Evolutionary conservation across 2,329 filamentous ascomycete genomes (phyloP), one percentile per base, ranked within the genome.

Genomic region (Arthrobotrys iridis): DNA sequence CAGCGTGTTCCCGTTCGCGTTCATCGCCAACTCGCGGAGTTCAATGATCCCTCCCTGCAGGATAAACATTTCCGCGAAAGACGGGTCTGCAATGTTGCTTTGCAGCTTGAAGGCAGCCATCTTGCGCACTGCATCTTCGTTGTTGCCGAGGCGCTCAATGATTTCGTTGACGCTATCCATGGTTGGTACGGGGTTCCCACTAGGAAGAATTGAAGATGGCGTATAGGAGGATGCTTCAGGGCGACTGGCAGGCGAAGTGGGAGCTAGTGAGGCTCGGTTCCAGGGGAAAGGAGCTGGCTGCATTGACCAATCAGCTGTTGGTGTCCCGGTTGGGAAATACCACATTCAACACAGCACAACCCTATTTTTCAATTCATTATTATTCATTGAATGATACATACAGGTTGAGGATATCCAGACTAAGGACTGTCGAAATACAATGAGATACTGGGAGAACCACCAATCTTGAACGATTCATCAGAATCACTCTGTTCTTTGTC

Each of bases 41-140:
- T 94, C 89, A 78, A 89, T 86, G 77, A 98, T 86, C 2, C 95
- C 95, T 68, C 93, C 93, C 57, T 93, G 91, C 59, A 91, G 89
- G 77, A 98, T 96, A 84, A 99, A 99, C 79, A 96, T 89, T 82
- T 98, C 95, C 80, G 95, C 95, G 82, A 98, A 98, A 58, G 93
- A 91, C 24, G 94, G 94, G 83, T 99, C 95, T 81, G 93, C 94
- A 83, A 99, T 97, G 77, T 92, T 93, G 77, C 88, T 90, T 83
- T 99, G 95, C 78, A 99, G 88, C 84, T 97, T 97, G 87, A 99
- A 99, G 76, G 96, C 95, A 75, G 95, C 95, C 92, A 98, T 97
- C 83, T 99, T 99, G 81, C 93, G 92, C 79, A 92, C 90, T 67
- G 92, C 93, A 85, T 99, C 95, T 83, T 80, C 79, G 62, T 78